Conservation (phyloP, 2,329 filamentous ascomycete species). For the Calonectria naviculata region DNA sequence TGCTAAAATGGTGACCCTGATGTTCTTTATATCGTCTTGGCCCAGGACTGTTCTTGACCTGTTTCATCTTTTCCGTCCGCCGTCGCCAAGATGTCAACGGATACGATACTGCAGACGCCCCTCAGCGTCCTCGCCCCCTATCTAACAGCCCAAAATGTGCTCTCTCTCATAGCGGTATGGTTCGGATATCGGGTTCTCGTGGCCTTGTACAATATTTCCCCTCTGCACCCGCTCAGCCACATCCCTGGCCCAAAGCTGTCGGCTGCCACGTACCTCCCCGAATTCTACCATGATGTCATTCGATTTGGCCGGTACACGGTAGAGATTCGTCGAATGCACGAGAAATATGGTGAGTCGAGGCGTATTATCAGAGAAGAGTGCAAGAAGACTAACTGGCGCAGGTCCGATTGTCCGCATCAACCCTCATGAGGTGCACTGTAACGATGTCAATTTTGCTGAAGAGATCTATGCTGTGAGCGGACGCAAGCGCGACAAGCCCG, state of each 20-base stretch:
- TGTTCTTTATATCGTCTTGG: not conserved
- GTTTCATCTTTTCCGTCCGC: not conserved
- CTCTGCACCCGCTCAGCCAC: conserved; percentile 7
- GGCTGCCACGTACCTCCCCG: not conserved
- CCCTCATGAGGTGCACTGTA: conserved; percentile 7
- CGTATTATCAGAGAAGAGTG: accelerated
- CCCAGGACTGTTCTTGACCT: not conserved
- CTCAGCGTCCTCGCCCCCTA: not conserved
- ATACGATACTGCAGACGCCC: not conserved
- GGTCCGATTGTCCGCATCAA: conserved; percentile 7
- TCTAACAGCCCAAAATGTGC: not conserved
- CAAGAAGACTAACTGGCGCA: not conserved
- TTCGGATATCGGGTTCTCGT: not conserved
- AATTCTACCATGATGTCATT: conserved; percentile 4
- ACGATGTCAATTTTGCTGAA: not conserved
- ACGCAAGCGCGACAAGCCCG: conserved; percentile 11
- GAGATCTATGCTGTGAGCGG: conserved; percentile 13
- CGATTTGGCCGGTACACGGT: conserved; percentile 1
- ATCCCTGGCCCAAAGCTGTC: conserved; percentile 1
- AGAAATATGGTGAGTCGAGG: not conserved
- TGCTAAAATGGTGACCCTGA: not conserved
- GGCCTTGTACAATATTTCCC: conserved; percentile 4
- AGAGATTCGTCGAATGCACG: conserved; percentile 7
- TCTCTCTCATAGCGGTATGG: not conserved
- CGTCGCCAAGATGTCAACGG: not conserved